A percentile compares a stretch with the other conserved stretches of the same genome.
Conservation (phyloP, 495 filamentous ascomycete species). For the Talaromyces adpressus region DNA sequence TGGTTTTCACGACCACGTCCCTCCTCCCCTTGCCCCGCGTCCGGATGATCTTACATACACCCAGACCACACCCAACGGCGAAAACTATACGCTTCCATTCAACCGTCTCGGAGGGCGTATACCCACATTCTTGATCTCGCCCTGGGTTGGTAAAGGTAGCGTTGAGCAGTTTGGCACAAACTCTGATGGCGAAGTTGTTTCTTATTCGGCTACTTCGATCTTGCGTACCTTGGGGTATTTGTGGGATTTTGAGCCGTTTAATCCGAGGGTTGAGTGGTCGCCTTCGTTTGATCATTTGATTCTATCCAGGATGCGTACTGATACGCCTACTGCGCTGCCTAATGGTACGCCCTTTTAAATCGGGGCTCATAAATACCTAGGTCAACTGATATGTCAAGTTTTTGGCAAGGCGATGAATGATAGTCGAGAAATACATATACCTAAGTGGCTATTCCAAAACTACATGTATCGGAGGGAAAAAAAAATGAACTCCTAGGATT, state of each 20-base stretch:
- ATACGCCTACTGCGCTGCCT: background rate
- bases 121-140: constrained; percentile 41
- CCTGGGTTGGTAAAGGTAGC: constrained; percentile 24
- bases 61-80: constrained; percentile 29
- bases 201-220: background rate
- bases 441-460: too few species aligned
- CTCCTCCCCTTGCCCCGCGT: constrained; percentile 32
- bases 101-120: constrained; percentile 42
- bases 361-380: too few species aligned
- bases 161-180: background rate
- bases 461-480: too few species aligned
- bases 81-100: constrained; percentile 38
- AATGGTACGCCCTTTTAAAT: background rate
- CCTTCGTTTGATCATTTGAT: background rate
- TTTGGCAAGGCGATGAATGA: background rate
- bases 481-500: too few species aligned
- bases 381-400: too few species aligned
- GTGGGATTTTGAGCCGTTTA: background rate
- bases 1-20: constrained; percentile 44
- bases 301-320: background rate
- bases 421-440: too few species aligned
- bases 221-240: background rate
- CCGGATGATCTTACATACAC: constrained; percentile 37
- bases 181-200: background rate
- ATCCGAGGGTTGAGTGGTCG: background rate